Evolutionary conservation across 306 rosid species (phyloP).

Genomic region (Pueraria montana): DNA sequence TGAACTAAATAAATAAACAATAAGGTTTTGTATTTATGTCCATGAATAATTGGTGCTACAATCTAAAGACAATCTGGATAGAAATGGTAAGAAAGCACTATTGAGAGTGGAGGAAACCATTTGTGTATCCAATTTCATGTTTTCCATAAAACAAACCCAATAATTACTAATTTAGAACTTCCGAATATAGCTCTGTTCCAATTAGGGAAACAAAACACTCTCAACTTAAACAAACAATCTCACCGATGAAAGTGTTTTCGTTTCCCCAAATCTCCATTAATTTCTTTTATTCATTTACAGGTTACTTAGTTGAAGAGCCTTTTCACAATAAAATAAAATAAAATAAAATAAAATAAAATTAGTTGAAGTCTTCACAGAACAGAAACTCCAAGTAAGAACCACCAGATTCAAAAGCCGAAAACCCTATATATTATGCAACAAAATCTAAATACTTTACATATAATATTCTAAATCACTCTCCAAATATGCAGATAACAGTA

Average conservation of each 20-base stretch:
- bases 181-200: not conserved
- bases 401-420: conserved; percentile 13
- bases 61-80: not conserved
- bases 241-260: not conserved
- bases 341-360: no score
- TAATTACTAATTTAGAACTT: not conserved
- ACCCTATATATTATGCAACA: not conserved
- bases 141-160: not conserved
- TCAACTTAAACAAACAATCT: conserved; percentile 2
- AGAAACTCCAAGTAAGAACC: not conserved
- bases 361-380: not conserved
- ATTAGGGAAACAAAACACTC: not conserved
- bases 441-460: not conserved
- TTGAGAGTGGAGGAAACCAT: not conserved
- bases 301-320: not conserved
- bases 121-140: not conserved
- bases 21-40: not conserved
- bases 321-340: no score
- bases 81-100: not conserved
- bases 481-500: not conserved
- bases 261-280: conserved; percentile 2
- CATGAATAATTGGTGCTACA: not conserved
- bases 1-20: not conserved
- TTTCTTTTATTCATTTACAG: not conserved
- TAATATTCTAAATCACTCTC: conserved; percentile 8